Conservation (phyloP, 2,329 filamentous ascomycete genomes). For the Aspergillus sp. region DNA sequence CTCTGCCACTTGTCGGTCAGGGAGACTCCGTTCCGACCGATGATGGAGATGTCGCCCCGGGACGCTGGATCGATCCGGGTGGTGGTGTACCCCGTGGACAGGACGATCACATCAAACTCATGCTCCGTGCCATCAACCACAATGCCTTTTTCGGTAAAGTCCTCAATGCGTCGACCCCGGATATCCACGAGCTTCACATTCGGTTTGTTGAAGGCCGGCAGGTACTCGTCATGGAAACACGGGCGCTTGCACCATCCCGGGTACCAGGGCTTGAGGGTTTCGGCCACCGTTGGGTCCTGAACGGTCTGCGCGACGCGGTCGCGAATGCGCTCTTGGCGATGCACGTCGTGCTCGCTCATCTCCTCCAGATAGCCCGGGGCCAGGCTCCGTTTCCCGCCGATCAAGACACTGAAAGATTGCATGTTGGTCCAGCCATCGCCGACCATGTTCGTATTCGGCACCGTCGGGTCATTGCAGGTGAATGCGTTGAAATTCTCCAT, state of each 20-base stretch:
- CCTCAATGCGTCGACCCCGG: constrained; percentile 28
- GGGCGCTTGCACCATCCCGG: constrained; percentile 63
- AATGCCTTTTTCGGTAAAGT: constrained; percentile 48
- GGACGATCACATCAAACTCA: constrained; percentile 48
- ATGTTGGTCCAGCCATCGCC: constrained; percentile 28
- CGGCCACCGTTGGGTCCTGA: constrained; percentile 51
- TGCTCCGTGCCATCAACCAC: constrained; percentile 46
- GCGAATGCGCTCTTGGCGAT: constrained; percentile 3
- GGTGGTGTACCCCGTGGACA: constrained; percentile 46
- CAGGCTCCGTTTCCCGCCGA: not conserved
- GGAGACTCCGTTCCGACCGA: constrained; percentile 45
- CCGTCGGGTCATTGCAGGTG: constrained; percentile 20
- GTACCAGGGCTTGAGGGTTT: constrained; percentile 60
- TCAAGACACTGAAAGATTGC: not conserved
- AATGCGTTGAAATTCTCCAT: constrained; percentile 29
- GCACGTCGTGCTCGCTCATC: not conserved
- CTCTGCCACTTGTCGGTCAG: constrained; percentile 49
- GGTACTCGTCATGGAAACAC: constrained; percentile 56
- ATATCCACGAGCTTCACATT: constrained; percentile 64
- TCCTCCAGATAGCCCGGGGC: not conserved
- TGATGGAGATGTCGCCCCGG: constrained; percentile 38
- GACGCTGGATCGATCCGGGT: constrained; percentile 28
- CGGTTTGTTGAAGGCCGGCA: constrained; percentile 57
- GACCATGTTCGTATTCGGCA: constrained; percentile 27
- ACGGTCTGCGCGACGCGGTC: constrained; percentile 52